phyloP scores from a whole-genome alignment of 106 monocot species.

The Phalaenopsis aphrodite region DNA sequence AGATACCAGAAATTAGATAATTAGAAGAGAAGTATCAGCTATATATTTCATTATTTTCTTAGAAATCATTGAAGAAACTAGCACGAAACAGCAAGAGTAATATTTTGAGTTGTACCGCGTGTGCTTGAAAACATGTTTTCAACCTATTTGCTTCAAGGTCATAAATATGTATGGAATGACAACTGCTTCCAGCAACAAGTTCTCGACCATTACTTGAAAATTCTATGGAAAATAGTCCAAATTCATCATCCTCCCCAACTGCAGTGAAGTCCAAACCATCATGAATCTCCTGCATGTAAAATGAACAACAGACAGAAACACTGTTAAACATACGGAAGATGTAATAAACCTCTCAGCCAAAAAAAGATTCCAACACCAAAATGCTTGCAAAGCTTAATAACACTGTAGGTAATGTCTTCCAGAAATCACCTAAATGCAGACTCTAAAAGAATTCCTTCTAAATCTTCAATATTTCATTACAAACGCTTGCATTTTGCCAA shows the following conservation, averaged over 20 bases:
- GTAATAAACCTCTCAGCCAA: not conserved
- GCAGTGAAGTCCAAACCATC: conserved; percentile 66
- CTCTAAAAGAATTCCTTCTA: not conserved
- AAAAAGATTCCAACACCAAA: not conserved
- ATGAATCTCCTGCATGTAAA: conserved; percentile 66
- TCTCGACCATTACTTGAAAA: conserved; percentile 90
- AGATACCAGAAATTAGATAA: not conserved
- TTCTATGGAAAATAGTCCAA: conserved; percentile 82
- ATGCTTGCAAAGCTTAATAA: not conserved
- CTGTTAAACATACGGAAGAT: not conserved
- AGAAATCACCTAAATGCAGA: not conserved
- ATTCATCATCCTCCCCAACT: conserved; percentile 28
- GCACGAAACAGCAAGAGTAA: not conserved
- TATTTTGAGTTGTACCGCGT: conserved; percentile 26
- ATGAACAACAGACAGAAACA: not conserved
- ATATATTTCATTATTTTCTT: not conserved
- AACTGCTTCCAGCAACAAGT: conserved; percentile 74
- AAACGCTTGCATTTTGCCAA: not conserved
- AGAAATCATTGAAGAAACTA: not conserved
- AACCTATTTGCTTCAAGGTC: conserved; percentile 64
- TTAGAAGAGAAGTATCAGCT: not conserved
- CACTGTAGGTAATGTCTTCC: not conserved
- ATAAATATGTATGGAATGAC: conserved; percentile 71
- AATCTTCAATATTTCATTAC: not conserved
- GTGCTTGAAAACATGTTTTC: conserved; percentile 46